A percentile compares a stretch with the other conserved stretches of the same genome.
Conservation (phyloP, 2,329 filamentous ascomycete genomes). For the Celoporthe dispersa region DNA sequence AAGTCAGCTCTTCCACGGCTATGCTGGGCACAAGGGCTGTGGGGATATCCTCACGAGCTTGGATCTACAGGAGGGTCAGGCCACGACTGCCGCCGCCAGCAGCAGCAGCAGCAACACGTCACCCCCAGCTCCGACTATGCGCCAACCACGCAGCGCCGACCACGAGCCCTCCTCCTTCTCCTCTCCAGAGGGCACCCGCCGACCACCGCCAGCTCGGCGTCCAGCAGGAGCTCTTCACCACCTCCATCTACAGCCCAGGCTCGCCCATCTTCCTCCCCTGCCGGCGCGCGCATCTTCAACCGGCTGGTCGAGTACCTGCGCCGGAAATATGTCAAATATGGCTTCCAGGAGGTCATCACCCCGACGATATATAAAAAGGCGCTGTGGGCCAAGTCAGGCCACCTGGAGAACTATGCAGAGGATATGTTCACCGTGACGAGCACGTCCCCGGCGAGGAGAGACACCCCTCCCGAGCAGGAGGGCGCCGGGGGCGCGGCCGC, state of each 20-base stretch:
- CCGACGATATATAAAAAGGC: conserved; percentile 90
- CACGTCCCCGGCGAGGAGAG: conserved; percentile 47
- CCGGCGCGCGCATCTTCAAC: conserved; percentile 82
- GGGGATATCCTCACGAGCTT: conserved; percentile 28
- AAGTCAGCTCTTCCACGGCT: conserved; percentile 21
- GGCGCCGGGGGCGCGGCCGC: conserved; percentile 33
- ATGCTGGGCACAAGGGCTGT: conserved; percentile 36
- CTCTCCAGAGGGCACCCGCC: conserved; percentile 36
- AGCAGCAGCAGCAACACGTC: neutral
- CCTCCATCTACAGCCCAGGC: conserved; percentile 79
- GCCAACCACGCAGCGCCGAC: conserved; percentile 37
- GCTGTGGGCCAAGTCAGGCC: conserved; percentile 83
- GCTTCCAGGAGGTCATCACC: conserved; percentile 86
- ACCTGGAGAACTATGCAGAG: conserved; percentile 87
- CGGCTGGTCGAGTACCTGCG: conserved; percentile 81
- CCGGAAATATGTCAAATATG: conserved; percentile 81
- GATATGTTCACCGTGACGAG: conserved; percentile 87
- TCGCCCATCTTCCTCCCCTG: conserved; percentile 84
- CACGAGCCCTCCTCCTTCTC: conserved; percentile 12
- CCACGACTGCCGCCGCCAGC: conserved; percentile 1
- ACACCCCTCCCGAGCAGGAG: conserved; percentile 28
- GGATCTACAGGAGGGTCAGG: neutral
- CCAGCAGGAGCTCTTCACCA: conserved; percentile 78
- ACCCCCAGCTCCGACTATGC: conserved; percentile 34
- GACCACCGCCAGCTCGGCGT: conserved; percentile 66